Percentiles rank a stretch among this genome's conserved stretches.
Conservation (phyloP, 306 rosid genomes). For the Quercus ilex region DNA sequence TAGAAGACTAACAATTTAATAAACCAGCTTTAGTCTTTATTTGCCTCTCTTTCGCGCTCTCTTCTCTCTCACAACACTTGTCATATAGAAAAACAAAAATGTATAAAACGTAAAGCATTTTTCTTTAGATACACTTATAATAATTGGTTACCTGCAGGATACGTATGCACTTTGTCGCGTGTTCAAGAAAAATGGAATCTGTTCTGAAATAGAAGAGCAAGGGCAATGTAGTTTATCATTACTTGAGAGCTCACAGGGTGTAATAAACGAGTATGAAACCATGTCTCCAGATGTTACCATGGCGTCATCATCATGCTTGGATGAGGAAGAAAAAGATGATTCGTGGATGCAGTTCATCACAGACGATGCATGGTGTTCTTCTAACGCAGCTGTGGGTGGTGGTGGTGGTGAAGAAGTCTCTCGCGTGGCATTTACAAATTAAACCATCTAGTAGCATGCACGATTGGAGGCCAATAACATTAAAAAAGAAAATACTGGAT, state of each 20-base stretch:
- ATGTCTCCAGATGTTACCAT: slow-evolving; percentile 77
- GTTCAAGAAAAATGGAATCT: slow-evolving; percentile 96
- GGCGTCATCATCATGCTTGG: slow-evolving; percentile 64
- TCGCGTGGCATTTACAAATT: slow-evolving; percentile 68
- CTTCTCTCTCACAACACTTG: background rate
- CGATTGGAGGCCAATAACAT: slow-evolving; percentile 63
- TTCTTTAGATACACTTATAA: background rate
- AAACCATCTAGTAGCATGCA: slow-evolving; percentile 19
- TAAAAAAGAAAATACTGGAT: slow-evolving; percentile 8
- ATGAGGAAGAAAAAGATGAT: slow-evolving; percentile 89
- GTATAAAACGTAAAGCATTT: background rate
- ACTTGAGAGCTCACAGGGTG: slow-evolving; percentile 52
- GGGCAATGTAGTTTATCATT: slow-evolving; percentile 61
- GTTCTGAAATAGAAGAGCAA: slow-evolving; percentile 76
- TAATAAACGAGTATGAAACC: slow-evolving; percentile 62
- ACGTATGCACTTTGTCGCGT: slow-evolving; percentile 95
- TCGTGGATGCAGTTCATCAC: slow-evolving; percentile 97
- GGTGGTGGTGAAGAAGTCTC: slow-evolving; percentile 56
- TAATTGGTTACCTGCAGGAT: slow-evolving; percentile 56
- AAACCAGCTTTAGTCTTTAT: background rate
- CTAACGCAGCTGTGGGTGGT: slow-evolving; percentile 39
- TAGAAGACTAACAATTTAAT: slow-evolving; percentile 9
- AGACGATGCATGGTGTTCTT: slow-evolving; percentile 89
- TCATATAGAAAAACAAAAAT: too few relatives aligned
- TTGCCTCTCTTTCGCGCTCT: background rate